Base-by-base conservation (phyloP, 176 grass and related monocot genomes). In the Eremochloa ophiuroides region DNA sequence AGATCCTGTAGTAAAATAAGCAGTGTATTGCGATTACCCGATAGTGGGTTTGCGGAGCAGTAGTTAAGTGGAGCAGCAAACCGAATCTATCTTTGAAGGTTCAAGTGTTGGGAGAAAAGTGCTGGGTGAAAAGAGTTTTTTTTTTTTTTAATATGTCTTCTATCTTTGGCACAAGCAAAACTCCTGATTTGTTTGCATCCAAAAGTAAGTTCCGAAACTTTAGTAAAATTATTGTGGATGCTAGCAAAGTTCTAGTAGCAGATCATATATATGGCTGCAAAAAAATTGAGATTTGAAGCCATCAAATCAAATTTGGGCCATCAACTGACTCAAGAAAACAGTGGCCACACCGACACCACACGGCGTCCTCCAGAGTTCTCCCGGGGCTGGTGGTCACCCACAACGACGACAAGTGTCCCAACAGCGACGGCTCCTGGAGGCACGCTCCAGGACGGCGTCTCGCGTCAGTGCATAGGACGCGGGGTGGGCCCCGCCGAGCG, bases 391-490 rank as follows among this genome's bases (percentile, higher is more conserved):
- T 1, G 20, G 51, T 55, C 51, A n/a, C 51, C 50, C 35, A 14
- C 37, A 20, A 4, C 26, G 66, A 26, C 68, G 80, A 82, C 80
- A 72, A 82, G 80, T 82, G 80, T 72, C 80, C 80, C 80, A 30
- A 71, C 51, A 71, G 66, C 66, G 66, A 81, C 50, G 25, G 15
- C 26, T 55, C 47, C 22, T 11, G 11, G n/a, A 6, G 22, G 38
- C 7, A 25, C 28, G 2, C 71, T 10, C 29, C 0, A 17, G 8
- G 62, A 53, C 62, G 76, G 74, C 48, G 27, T 25, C 40, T 78
- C 27, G 1, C 65, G 47, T 30, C 47, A 44, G 53, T 35, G 18
- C 64, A 37, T 9, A 38, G 29, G 62, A 34, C 16, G 17, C 30
- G 8, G 64, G 62, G 58, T 5, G 60, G 60, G 13, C 8, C 64